These are phyloP conservation scores for Tripterygium wilfordii DNA, from an alignment of 177 flowering plant genomes.

Conservation along the genomic window DNA sequence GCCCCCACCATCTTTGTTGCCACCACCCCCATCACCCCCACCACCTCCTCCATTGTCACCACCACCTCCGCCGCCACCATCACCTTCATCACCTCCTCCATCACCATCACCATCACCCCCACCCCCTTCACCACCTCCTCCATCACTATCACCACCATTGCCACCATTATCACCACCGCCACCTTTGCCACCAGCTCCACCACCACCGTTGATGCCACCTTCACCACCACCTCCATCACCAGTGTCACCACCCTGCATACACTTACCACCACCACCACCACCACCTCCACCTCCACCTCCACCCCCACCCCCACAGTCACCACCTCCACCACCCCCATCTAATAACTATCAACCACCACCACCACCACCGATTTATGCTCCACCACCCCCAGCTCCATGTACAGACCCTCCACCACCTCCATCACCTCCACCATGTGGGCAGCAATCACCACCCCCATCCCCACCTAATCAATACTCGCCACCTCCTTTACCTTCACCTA, in stretches of 20 bases:
- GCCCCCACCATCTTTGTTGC: neutral
- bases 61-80: slow-evolving; percentile 1
- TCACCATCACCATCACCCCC: slow-evolving; percentile 2
- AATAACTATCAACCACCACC: slow-evolving; percentile 2
- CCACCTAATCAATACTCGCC: neutral
- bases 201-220: neutral
- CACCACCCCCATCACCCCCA: neutral
- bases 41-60: slow-evolving; percentile 5
- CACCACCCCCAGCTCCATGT: too few species aligned
- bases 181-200: neutral
- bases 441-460: too few species aligned
- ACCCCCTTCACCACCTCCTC: neutral
- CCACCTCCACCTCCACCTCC: neutral
- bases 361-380: too few species aligned
- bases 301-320: neutral
- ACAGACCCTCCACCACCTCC: too few species aligned
- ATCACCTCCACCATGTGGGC: too few species aligned
- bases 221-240: too few species aligned
- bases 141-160: slow-evolving; percentile 1
- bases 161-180: neutral
- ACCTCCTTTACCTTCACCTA: neutral
- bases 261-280: neutral
- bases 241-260: neutral
- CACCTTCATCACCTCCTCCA: slow-evolving; percentile 1
- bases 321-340: slow-evolving; percentile 6